Base-by-base conservation (phyloP, 2,329 filamentous ascomycete species). In the Microcyclospora pomicola region DNA sequence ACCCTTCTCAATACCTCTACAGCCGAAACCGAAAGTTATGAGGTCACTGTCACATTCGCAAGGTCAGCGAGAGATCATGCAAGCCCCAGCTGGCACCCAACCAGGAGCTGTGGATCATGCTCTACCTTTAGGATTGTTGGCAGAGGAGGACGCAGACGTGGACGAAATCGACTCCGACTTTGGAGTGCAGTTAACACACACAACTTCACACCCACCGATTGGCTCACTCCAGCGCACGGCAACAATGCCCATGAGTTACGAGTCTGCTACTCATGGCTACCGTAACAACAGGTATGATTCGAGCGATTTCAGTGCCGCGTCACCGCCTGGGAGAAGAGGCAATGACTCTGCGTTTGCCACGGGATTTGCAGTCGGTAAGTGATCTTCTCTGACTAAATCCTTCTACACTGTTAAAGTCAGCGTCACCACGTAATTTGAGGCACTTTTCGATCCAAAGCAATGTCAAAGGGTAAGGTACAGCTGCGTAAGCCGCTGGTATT, bases 1-100 rank as follows among this genome's bases (percentile, higher is more conserved):
- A 38, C 83, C 85, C 1, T 93, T 93, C 52, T 73, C 82, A 6
- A 92, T 93, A 48, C 86, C 86, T 3, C 68, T 93, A 14, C 83
- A 93, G 45, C 86, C 88, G 1, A 91, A 84, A 0, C 83, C 83
- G 2, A 96, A 96, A 60, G 86, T 84, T 1, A 91, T 93, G 51
- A 79, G 91, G 32, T 98, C 91, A 5, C 85, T 95, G 59, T 96
- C 91, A 4, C 96, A 96, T 60, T 96, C 88, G 0, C 88, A 56
- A 37, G 53, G 50, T 7, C 50, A 56, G 41, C 46, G 49, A 12
- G 53, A 55, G 42, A 32, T 39, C 34, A 39, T 41, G n/a, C 42
- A 42, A 31, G 14, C 36, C 29, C 19, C 19, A 5, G 29, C 38
- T 9, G 31, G 31, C 14, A 15, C 27, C 13, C 34, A 30, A 32